phyloP scores from a whole-genome alignment of 352 stramenopile species.

The Pythium sukuiense region DNA sequence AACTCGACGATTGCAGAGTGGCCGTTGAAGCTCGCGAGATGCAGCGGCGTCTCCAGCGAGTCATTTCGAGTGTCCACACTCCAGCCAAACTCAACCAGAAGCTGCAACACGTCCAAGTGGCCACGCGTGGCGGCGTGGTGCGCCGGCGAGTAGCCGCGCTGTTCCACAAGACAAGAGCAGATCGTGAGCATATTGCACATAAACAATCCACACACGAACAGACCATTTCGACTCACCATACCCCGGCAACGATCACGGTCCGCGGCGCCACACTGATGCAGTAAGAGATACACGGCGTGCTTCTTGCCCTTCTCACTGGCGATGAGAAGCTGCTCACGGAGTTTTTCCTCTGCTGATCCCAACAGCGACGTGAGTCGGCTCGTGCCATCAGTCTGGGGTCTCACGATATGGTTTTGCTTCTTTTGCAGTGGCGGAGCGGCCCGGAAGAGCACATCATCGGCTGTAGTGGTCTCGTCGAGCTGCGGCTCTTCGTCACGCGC shows the following conservation, averaged over 20 bases:
- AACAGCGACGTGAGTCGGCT: slow-evolving; percentile 44
- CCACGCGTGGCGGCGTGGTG: slow-evolving; percentile 70
- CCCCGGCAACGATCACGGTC: slow-evolving; percentile 57
- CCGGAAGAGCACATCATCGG: not conserved
- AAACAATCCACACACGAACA: slow-evolving; percentile 1
- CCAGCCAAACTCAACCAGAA: slow-evolving; percentile 73
- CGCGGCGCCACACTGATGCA: slow-evolving; percentile 51
- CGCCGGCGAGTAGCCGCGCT: slow-evolving; percentile 65
- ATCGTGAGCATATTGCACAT: slow-evolving; percentile 6
- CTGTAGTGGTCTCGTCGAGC: not conserved
- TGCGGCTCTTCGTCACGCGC: slow-evolving; percentile 4
- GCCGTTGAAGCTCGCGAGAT: slow-evolving; percentile 67
- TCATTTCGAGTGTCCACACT: slow-evolving; percentile 45
- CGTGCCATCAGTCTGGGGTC: slow-evolving; percentile 22
- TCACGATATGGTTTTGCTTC: not conserved
- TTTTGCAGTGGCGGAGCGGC: not conserved
- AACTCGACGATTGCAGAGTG: slow-evolving; percentile 54
- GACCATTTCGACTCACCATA: slow-evolving; percentile 38
- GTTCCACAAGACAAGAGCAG: not conserved
- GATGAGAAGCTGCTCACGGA: slow-evolving; percentile 64
- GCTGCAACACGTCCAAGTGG: slow-evolving; percentile 62
- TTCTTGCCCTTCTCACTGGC: slow-evolving; percentile 72
- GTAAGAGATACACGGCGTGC: slow-evolving; percentile 63
- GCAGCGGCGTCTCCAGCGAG: slow-evolving; percentile 58
- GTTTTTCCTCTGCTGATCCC: slow-evolving; percentile 36